Conservation (phyloP, 306 rosid genomes). For the Glycine soja region DNA sequence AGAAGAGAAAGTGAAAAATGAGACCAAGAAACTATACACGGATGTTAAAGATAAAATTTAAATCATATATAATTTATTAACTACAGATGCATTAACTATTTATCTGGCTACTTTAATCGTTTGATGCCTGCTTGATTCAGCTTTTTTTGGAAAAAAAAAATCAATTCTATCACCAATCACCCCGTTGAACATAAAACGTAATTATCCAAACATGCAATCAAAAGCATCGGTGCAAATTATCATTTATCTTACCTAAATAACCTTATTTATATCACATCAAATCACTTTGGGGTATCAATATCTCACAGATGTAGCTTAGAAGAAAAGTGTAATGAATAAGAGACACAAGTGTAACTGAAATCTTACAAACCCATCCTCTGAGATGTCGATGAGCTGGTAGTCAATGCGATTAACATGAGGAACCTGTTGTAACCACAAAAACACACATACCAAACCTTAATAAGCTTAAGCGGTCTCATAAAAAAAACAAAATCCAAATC, state of each 20-base stretch:
- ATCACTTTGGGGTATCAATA: background rate
- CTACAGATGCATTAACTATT: background rate
- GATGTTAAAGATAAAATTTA: background rate
- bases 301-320: background rate
- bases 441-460: background rate
- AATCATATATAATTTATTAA: background rate
- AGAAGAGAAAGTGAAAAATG: background rate
- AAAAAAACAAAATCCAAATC: conserved; percentile 1
- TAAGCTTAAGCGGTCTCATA: background rate
- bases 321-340: background rate
- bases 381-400: conserved; percentile 93
- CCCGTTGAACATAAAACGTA: background rate
- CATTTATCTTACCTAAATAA: conserved; percentile 13
- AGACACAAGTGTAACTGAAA: conserved; percentile 5
- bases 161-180: too few species aligned
- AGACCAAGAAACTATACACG: background rate
- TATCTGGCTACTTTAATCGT: background rate
- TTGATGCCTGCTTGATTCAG: background rate
- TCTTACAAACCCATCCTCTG: conserved; percentile 98
- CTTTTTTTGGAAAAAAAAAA: too few species aligned
- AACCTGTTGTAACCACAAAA: conserved; percentile 59
- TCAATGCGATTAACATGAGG: conserved; percentile 97
- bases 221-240: background rate
- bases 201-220: background rate
- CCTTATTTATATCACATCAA: conserved; percentile 10